Base-by-base conservation (phyloP, 139 green algal genomes). In the Ulvella scutata region DNA sequence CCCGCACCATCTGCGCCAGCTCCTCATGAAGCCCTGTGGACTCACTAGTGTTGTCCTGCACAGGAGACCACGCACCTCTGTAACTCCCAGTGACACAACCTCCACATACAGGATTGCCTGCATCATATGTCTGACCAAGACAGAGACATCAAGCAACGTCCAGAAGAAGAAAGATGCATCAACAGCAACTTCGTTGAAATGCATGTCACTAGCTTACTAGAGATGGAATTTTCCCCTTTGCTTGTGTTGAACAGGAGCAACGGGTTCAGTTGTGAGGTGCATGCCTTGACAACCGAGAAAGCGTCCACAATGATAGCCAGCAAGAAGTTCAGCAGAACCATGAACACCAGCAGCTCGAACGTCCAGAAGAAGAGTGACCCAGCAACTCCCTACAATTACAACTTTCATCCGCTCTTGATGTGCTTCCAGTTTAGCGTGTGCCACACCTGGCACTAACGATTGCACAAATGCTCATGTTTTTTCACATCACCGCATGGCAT, bases 301-400 rank as follows among this genome's bases (percentile, higher is more conserved):
- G 89, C 88, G 37, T 94, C 88, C 62, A 92, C 86, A 74, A 93
- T 92, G 82, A 93, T 95, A 75, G 88, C 88, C 73, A 93, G 85
- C 79, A 96, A 82, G 85, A 96, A 94, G 81, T 95, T 96, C 79
- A 96, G 86, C 80, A 94, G 82, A 62, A 96, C 90, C 81, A 96
- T 87, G 84, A 92, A 92, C 13, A 96, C 89, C 62, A 96, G 78
- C 37, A 95, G 78, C 81, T 91, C 83, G 72, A 88, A 96, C 13
- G 83, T 85, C 88, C 89, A 96, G 84, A 94, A 96, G 80, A 92
- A 94, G 37, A 95, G 76, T 3, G 82, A 79, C 26, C 83, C 87
- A 28, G 84, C 77, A 13, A 84, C 76, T 31, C 72, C 72, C 62
- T 74, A 72, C 79, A 72, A 61, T 76, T 36, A 4, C 4, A 6